Conservation (phyloP, 352 stramenopile species). For the Phytophthora meadii region DNA sequence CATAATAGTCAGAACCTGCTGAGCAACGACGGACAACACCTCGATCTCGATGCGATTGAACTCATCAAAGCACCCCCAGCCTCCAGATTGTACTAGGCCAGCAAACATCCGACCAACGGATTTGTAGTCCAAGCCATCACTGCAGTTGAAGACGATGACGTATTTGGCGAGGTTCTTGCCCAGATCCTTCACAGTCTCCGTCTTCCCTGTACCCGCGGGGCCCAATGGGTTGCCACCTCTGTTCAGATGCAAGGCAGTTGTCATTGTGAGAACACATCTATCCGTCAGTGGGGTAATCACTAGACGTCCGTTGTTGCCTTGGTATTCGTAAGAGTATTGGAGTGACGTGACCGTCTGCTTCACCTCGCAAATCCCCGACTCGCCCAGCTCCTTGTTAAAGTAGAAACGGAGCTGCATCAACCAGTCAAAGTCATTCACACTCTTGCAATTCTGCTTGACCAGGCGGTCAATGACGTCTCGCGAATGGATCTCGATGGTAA, state of each 20-base stretch:
- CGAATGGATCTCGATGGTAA: constrained; percentile 98
- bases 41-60: constrained; percentile 98
- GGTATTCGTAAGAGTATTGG: constrained; percentile 89
- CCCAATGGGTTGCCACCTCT: constrained; percentile 92
- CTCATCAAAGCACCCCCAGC: constrained; percentile 96
- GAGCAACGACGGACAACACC: constrained; percentile 93
- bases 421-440: constrained; percentile 93
- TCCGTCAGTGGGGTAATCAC: constrained; percentile 95
- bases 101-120: constrained; percentile 94
- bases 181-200: constrained; percentile 95
- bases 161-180: constrained; percentile 95
- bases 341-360: constrained; percentile 88
- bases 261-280: constrained; percentile 94
- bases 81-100: constrained; percentile 92
- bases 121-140: constrained; percentile 95
- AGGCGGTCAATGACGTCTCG: constrained; percentile 95
- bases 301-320: constrained; percentile 88
- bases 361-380: constrained; percentile 85
- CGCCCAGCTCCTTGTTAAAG: constrained; percentile 85
- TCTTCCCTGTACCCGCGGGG: constrained; percentile 94
- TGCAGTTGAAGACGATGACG: constrained; percentile 96
- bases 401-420: constrained; percentile 91
- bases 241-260: constrained; percentile 92
- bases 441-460: constrained; percentile 94
- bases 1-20: constrained; percentile 92